These are phyloP conservation scores for Porphyridium purpureum DNA, from an alignment of 23 red algal genomes.

Conservation along the genomic window DNA sequence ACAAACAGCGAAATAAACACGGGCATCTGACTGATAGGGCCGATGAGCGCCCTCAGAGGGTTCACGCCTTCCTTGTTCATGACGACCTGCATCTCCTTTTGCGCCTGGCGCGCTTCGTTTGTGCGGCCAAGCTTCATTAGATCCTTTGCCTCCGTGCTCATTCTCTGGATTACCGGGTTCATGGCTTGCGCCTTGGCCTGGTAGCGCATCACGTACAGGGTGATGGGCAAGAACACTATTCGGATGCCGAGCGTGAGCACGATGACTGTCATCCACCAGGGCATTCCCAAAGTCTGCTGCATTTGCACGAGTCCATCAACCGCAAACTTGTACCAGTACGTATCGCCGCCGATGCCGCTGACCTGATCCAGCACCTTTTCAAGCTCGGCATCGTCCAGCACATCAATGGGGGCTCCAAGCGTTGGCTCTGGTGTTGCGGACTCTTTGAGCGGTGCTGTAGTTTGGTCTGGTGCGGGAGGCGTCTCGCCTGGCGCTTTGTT, in stretches of 20 bases:
- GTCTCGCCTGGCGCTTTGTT: no score
- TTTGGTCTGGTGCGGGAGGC: no score
- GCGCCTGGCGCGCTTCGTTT: constrained; percentile 4
- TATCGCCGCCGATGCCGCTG: no score
- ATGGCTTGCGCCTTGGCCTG: constrained; percentile 26
- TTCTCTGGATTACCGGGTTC: constrained; percentile 38
- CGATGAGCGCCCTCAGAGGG: constrained; percentile 37
- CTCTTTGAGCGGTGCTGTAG: no score
- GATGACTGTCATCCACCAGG: constrained; percentile 72
- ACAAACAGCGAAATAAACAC: constrained; percentile 84
- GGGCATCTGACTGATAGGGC: constrained; percentile 58
- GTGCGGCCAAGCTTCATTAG: constrained; percentile 32
- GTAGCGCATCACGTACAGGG: constrained; percentile 55
- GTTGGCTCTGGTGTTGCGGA: no score
- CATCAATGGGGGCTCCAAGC: no score
- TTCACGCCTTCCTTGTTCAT: constrained; percentile 51
- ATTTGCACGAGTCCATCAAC: no score
- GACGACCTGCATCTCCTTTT: constrained; percentile 45
- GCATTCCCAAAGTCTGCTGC: no score
- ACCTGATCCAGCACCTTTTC: no score
- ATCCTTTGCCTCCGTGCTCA: constrained; percentile 26
- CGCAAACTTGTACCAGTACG: no score
- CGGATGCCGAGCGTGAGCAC: constrained; percentile 40
- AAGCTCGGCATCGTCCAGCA: no score
- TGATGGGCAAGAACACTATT: constrained; percentile 37